phyloP scores from a whole-genome alignment of 2,329 filamentous ascomycete genomes.

The Exophiala sp. region DNA sequence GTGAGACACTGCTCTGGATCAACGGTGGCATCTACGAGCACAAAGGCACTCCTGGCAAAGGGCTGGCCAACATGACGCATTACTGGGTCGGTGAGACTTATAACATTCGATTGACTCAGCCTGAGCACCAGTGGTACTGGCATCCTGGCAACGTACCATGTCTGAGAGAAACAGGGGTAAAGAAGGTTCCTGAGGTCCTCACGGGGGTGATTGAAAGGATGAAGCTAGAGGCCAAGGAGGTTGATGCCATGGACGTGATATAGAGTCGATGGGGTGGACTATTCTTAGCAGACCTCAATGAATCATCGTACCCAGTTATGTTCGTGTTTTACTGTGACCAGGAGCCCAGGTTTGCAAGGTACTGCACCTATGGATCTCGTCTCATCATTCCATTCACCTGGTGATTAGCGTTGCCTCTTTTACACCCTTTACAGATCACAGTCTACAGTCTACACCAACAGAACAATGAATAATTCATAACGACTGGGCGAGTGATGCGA shows the following conservation, averaged over 20 bases:
- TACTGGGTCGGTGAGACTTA: constrained; percentile 8
- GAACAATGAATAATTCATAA: no score
- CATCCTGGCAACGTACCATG: background rate
- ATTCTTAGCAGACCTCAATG: no score
- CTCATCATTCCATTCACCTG: no score
- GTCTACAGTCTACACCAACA: no score
- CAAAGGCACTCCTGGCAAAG: background rate
- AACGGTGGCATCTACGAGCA: constrained; percentile 13
- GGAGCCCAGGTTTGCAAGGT: no score
- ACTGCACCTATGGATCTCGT: no score
- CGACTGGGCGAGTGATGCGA: no score
- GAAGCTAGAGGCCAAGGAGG: background rate
- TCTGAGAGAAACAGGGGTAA: constrained; percentile 1
- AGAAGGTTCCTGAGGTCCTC: background rate
- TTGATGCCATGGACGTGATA: constrained; percentile 2
- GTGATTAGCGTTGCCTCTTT: no score
- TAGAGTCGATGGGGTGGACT: background rate
- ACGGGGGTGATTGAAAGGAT: background rate
- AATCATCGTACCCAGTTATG: no score
- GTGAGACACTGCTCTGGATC: constrained; percentile 10
- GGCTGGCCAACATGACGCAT: constrained; percentile 6
- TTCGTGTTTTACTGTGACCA: no score
- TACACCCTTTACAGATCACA: no score
- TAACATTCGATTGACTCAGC: constrained; percentile 2
- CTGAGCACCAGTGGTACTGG: constrained; percentile 1